Base-by-base conservation (phyloP, 1,139 yeast genomes). In the Pichia sp. region DNA sequence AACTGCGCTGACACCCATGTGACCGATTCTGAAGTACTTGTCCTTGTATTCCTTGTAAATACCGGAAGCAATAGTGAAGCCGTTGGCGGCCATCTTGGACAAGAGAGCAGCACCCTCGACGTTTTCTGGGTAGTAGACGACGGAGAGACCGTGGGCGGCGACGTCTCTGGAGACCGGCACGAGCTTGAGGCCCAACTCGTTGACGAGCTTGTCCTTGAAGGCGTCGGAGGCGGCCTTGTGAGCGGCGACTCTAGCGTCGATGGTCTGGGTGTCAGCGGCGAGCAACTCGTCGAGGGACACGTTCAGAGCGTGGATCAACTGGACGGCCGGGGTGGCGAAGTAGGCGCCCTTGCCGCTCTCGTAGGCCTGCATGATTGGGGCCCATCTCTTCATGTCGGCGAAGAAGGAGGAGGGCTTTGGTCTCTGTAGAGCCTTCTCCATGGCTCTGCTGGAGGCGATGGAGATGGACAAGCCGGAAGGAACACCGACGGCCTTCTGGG, bases 271-370 rank as follows among this genome's bases (percentile, higher is more conserved):
- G 36, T 60, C 58, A 58, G 75, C 77, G 32, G 76, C 68, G 55
- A 90, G 76, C 61, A 90, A 85, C 68, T 87, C 92, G 57, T 80
- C 81, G 62, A 90, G 78, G 3, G 97, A 84, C 6, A 81, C 89
- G 69, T 84, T 84, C 65, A 90, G 79, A 13, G 97, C 90, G 64
- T 87, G 87, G 58, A 92, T 76, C 58, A 88, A 80, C 74, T 90
- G 97, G 49, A 90, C 87, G 1, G 97, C 88, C 8, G 97, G 97
- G 6, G 97, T 92, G 19, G 97, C 97, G 70, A 90, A 92, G 75
- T 92, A 92, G 11, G 93, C 88, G 34, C 89, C 87, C 61, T 78
- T 76, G 43, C 95, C 95, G 52, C 81, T 71, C 74, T 92, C 97
- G 73, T 90, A 90, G 45, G 92, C 89, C 67, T 80, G 75, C 93